phyloP scores from a whole-genome alignment of 1,284 basidiomycete genomes.

The Marasmius sp. region DNA sequence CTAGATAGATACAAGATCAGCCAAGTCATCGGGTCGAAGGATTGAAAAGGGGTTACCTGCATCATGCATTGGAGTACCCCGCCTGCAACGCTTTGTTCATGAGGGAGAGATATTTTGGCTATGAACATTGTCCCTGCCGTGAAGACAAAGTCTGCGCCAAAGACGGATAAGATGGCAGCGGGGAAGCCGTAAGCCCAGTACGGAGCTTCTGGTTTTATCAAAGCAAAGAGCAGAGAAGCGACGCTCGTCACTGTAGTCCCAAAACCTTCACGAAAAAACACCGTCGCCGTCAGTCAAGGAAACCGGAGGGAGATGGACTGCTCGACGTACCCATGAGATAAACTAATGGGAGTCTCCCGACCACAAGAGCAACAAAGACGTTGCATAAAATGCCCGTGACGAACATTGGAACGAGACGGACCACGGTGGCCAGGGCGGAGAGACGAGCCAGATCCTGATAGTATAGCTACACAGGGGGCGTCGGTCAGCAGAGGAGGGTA shows the following conservation, averaged over 20 bases:
- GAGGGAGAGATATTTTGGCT: slow-evolving; percentile 52
- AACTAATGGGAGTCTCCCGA: slow-evolving; percentile 7
- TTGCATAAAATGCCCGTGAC: slow-evolving; percentile 11
- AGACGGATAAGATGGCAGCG: slow-evolving; percentile 60
- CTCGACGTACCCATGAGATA: slow-evolving; percentile 4
- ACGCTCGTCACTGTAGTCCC: slow-evolving; percentile 50
- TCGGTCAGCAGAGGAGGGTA: background rate
- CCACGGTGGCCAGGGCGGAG: slow-evolving; percentile 5
- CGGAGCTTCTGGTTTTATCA: slow-evolving; percentile 46
- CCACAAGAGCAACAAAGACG: slow-evolving; percentile 6
- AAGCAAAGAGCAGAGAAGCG: slow-evolving; percentile 60
- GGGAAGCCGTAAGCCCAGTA: slow-evolving; percentile 75
- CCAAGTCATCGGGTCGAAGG: background rate
- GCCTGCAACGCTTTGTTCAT: slow-evolving; percentile 67
- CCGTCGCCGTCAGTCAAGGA: background rate
- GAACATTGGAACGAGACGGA: slow-evolving; percentile 12
- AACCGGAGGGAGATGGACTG: background rate
- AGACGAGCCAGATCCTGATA: slow-evolving; percentile 11
- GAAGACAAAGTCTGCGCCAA: slow-evolving; percentile 72
- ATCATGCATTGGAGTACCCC: slow-evolving; percentile 62
- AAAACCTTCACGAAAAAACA: slow-evolving; percentile 25
- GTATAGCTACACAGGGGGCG: slow-evolving; percentile 2
- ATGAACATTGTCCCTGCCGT: slow-evolving; percentile 63
- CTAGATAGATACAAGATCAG: background rate
- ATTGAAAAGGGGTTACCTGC: slow-evolving; percentile 32